These are phyloP conservation scores for Trichoderma guizhouense DNA, from an alignment of 2,329 filamentous ascomycete species.

Conservation along the genomic window DNA sequence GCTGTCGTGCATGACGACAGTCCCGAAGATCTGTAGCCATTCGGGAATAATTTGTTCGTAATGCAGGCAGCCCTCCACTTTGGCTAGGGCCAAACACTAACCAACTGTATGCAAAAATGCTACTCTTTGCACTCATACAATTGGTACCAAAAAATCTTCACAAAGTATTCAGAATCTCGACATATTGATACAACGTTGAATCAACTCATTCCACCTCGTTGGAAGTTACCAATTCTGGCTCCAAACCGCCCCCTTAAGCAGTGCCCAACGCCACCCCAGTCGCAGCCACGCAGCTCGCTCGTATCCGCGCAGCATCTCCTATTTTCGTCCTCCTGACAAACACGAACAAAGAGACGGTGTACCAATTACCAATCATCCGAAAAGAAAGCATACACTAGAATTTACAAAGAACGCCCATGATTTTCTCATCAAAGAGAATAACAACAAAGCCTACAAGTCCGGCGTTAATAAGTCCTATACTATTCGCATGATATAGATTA, in stretches of 20 bases:
- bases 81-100: background rate
- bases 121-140: background rate
- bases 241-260: background rate
- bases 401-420: background rate
- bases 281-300: background rate
- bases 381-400: background rate
- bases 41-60: background rate
- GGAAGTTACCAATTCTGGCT: background rate
- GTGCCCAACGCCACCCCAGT: background rate
- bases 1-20: slow-evolving; percentile 5
- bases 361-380: background rate
- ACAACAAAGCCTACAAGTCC: background rate
- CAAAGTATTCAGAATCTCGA: background rate
- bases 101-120: background rate
- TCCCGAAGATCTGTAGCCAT: background rate
- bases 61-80: slow-evolving; percentile 2
- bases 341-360: background rate
- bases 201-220: background rate
- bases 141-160: background rate
- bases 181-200: background rate
- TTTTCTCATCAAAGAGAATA: background rate
- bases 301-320: background rate
- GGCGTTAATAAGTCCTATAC: background rate
- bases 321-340: background rate
- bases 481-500: background rate